These are phyloP conservation scores for Aspergillus japonicus DNA, from an alignment of 2,329 filamentous ascomycete genomes.

Conservation along the genomic window DNA sequence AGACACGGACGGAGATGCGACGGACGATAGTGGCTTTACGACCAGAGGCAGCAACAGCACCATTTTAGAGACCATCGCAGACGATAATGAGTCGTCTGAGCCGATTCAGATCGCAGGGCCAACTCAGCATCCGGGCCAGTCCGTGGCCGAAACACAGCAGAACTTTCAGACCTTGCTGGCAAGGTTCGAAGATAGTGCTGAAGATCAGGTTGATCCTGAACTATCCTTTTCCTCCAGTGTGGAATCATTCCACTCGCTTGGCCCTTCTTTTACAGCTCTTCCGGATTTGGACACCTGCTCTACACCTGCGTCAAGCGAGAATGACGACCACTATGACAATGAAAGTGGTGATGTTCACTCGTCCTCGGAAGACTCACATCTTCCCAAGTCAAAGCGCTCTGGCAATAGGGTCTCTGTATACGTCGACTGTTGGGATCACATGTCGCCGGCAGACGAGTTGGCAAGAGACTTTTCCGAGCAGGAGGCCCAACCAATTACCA, in stretches of 20 bases:
- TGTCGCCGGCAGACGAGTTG: neutral
- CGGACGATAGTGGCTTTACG: slow-evolving; percentile 31
- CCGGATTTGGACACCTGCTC: slow-evolving; percentile 21
- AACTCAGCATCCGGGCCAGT: slow-evolving; percentile 18
- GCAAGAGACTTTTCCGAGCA: slow-evolving; percentile 10
- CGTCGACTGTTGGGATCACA: slow-evolving; percentile 11
- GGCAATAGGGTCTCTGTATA: slow-evolving; percentile 2
- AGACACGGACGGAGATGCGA: slow-evolving; percentile 33
- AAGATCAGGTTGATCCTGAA: slow-evolving; percentile 28
- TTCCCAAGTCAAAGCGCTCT: slow-evolving; percentile 30
- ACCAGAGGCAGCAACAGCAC: slow-evolving; percentile 26
- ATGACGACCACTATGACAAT: neutral
- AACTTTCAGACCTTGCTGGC: slow-evolving; percentile 39
- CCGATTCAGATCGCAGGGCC: slow-evolving; percentile 12
- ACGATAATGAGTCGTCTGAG: slow-evolving; percentile 18
- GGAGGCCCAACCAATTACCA: neutral
- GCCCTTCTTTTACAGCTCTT: slow-evolving; percentile 23
- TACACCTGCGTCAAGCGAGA: slow-evolving; percentile 18
- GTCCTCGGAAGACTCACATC: neutral
- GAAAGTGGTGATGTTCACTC: neutral
- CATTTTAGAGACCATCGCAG: slow-evolving; percentile 24
- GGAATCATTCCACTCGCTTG: slow-evolving; percentile 46
- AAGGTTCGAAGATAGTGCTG: slow-evolving; percentile 37
- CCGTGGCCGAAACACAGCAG: slow-evolving; percentile 30
- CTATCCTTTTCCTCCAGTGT: slow-evolving; percentile 36